These are phyloP conservation scores for Hymenoscyphus infarciens DNA, from an alignment of 2,329 filamentous ascomycete genomes.

Conservation along the genomic window DNA sequence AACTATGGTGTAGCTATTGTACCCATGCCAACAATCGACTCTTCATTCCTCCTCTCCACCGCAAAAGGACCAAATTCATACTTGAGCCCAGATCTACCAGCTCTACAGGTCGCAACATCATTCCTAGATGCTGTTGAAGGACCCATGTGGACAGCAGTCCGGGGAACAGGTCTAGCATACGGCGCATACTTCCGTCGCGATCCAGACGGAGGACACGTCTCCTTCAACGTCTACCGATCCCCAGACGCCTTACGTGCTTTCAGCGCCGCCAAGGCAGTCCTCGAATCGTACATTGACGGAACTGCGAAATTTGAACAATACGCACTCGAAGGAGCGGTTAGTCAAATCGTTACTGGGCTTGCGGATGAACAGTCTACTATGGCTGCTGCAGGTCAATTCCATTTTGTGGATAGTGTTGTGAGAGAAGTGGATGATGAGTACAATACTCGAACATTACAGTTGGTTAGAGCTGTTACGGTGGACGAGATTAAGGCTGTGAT, in stretches of 20 bases:
- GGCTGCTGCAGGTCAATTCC: slow-evolving; percentile 74
- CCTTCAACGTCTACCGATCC: slow-evolving; percentile 85
- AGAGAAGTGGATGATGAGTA: slow-evolving; percentile 73
- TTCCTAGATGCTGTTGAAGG: slow-evolving; percentile 94
- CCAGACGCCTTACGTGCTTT: slow-evolving; percentile 88
- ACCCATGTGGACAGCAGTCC: slow-evolving; percentile 88
- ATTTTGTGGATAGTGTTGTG: slow-evolving; percentile 79
- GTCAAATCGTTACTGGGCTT: slow-evolving; percentile 78
- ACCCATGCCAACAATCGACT: slow-evolving; percentile 89
- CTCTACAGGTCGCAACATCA: slow-evolving; percentile 80
- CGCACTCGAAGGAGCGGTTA: slow-evolving; percentile 79
- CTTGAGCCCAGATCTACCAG: slow-evolving; percentile 72
- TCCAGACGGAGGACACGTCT: slow-evolving; percentile 73
- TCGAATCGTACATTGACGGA: slow-evolving; percentile 71
- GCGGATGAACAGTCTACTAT: slow-evolving; percentile 89
- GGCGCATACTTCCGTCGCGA: slow-evolving; percentile 76
- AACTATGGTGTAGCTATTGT: slow-evolving; percentile 72
- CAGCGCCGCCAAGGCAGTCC: slow-evolving; percentile 67
- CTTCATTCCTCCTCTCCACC: slow-evolving; percentile 78
- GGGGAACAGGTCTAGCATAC: slow-evolving; percentile 90
- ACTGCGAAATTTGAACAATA: slow-evolving; percentile 65
- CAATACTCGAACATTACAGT: slow-evolving; percentile 70
- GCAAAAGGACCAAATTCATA: slow-evolving; percentile 72
- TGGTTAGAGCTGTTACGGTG: slow-evolving; percentile 70
- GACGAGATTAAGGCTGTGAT: slow-evolving; percentile 76